Conservation (phyloP, 116 monocot species). For the Zostera marina region DNA sequence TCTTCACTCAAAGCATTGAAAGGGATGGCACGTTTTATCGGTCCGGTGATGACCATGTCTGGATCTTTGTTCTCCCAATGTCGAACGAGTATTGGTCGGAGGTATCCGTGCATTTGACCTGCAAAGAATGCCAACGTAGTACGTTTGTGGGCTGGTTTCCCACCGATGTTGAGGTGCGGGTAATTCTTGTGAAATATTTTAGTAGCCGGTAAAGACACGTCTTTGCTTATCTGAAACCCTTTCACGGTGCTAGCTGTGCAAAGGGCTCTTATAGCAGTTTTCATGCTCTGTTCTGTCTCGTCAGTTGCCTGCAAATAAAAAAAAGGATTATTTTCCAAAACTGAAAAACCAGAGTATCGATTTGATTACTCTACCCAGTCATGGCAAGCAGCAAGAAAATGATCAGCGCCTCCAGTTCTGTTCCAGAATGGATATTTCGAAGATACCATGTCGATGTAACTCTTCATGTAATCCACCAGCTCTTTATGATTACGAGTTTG, state of each 20-base stretch:
- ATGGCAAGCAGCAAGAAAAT: not conserved
- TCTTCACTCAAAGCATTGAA: slow-evolving; percentile 10
- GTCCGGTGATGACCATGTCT: slow-evolving; percentile 41
- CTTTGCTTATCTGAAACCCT: slow-evolving; percentile 16
- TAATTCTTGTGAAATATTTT: not conserved
- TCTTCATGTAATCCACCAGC: not conserved
- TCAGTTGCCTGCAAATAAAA: slow-evolving; percentile 11
- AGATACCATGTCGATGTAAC: not conserved
- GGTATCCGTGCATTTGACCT: slow-evolving; percentile 36
- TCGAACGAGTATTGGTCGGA: slow-evolving; percentile 27
- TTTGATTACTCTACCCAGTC: not conserved
- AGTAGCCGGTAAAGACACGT: slow-evolving; percentile 23
- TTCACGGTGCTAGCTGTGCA: slow-evolving; percentile 4
- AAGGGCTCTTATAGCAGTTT: slow-evolving; percentile 11
- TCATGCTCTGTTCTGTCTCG: slow-evolving; percentile 7
- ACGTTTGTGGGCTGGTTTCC: slow-evolving; percentile 18
- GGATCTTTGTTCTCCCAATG: slow-evolving; percentile 54
- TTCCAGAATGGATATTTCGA: slow-evolving; percentile 1
- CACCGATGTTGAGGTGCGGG: not conserved
- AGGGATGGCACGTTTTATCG: slow-evolving; percentile 6
- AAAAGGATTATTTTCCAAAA: too few relatives aligned
- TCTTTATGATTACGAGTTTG: slow-evolving; percentile 5
- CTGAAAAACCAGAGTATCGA: too few relatives aligned
- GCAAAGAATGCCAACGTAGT: slow-evolving; percentile 44
- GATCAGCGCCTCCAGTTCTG: not conserved